Percentiles rank a stretch among this genome's conserved stretches.
Evolutionary conservation across 2,329 filamentous ascomycete species (phyloP).

Genomic region (Xylariaceae sp.): DNA sequence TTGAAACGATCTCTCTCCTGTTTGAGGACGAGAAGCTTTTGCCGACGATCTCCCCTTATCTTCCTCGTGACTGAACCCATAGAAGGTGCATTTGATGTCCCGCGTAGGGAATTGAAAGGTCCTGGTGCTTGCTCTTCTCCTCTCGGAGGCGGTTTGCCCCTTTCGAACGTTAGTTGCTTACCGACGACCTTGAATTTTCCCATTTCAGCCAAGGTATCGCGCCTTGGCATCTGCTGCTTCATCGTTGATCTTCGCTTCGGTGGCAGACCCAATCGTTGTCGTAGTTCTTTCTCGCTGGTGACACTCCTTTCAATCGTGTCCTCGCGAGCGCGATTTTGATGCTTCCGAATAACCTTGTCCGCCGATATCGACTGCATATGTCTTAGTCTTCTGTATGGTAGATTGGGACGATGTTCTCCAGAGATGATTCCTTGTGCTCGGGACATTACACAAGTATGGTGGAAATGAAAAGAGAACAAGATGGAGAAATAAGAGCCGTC

Average conservation of each 20-base stretch:
- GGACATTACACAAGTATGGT: no score
- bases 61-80: background rate
- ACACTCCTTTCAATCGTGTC: conserved; percentile 3
- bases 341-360: conserved; percentile 6
- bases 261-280: conserved; percentile 3
- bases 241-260: background rate
- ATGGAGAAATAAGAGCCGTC: no score
- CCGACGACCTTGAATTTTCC: conserved; percentile 5
- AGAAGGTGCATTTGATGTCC: background rate
- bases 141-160: background rate
- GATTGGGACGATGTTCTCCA: no score
- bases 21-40: conserved; percentile 3
- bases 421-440: no score
- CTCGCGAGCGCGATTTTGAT: conserved; percentile 4
- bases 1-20: conserved; percentile 8
- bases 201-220: background rate
- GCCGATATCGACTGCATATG: conserved; percentile 2
- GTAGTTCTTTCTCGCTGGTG: conserved; percentile 4
- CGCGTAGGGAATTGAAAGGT: background rate
- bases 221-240: background rate
- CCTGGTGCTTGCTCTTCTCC: background rate
- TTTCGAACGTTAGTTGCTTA: conserved; percentile 2
- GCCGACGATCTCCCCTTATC: background rate
- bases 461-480: no score
- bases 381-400: no score